phyloP scores from a whole-genome alignment of 805 yeast genomes.

The Wickerhamomyces sydowiorum region DNA sequence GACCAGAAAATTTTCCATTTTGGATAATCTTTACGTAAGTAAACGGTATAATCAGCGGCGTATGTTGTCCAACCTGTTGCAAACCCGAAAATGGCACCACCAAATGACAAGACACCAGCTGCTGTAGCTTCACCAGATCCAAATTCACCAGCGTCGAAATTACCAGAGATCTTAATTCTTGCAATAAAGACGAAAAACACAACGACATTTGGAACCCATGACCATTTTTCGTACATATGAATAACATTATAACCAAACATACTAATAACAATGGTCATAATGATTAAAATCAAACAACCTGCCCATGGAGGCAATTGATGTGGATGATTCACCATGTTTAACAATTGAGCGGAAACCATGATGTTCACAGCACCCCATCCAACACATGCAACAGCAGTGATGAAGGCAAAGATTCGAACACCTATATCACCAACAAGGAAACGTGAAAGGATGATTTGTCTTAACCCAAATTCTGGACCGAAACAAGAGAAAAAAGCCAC shows the following conservation, averaged over 20 bases:
- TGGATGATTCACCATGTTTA: conserved; percentile 64
- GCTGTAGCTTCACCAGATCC: conserved; percentile 61
- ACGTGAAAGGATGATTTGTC: conserved; percentile 82
- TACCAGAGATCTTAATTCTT: conserved; percentile 61
- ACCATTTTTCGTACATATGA: conserved; percentile 76
- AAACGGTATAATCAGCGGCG: conserved; percentile 89
- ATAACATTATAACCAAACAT: conserved; percentile 82
- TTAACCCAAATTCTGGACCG: conserved; percentile 79
- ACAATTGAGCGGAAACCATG: conserved; percentile 80
- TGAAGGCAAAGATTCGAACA: conserved; percentile 68
- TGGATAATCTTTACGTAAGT: conserved; percentile 66
- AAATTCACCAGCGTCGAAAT: conserved; percentile 50
- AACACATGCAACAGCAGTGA: conserved; percentile 80
- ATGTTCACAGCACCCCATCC: conserved; percentile 96
- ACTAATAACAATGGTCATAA: conserved; percentile 65
- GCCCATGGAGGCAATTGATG: conserved; percentile 80
- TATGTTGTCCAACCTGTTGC: conserved; percentile 95
- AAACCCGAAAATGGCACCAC: conserved; percentile 79
- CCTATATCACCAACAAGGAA: conserved; percentile 71
- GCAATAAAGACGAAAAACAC: conserved; percentile 76
- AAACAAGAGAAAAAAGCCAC: conserved; percentile 81
- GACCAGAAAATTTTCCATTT: conserved; percentile 55
- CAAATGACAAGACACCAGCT: conserved; percentile 72
- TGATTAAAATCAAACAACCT: conserved; percentile 69
- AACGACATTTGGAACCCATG: conserved; percentile 80